phyloP scores from a whole-genome alignment of 2,329 filamentous ascomycete genomes.

The Polytolypa hystricis region DNA sequence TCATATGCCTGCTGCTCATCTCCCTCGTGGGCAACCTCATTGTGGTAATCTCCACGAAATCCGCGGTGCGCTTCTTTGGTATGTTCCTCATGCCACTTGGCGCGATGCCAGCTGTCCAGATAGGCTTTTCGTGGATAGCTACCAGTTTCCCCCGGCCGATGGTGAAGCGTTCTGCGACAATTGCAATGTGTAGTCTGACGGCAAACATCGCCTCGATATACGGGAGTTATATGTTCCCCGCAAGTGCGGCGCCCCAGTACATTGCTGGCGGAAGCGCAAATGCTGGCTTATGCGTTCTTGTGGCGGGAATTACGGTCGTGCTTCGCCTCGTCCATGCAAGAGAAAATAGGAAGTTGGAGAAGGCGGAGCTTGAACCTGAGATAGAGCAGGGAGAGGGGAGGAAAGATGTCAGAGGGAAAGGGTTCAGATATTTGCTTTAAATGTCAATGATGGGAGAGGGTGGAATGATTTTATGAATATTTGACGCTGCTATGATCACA shows the following conservation, averaged over 20 bases:
- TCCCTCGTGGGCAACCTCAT: constrained; percentile 46
- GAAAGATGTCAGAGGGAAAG: neutral
- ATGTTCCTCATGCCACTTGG: constrained; percentile 34
- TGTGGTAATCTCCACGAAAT: constrained; percentile 40
- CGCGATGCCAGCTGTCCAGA: constrained; percentile 34
- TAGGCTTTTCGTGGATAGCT: constrained; percentile 36
- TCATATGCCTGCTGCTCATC: constrained; percentile 42
- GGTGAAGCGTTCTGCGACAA: constrained; percentile 34
- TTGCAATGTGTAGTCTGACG: constrained; percentile 34
- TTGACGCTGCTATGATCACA: no score
- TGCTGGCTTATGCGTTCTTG: constrained; percentile 24
- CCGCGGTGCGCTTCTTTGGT: constrained; percentile 43
- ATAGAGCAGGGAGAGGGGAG: neutral
- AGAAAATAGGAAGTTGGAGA: constrained; percentile 25
- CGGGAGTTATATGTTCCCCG: constrained; percentile 28
- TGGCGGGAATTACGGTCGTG: constrained; percentile 24
- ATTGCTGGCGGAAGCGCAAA: constrained; percentile 27
- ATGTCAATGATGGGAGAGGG: no score
- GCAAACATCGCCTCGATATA: constrained; percentile 33
- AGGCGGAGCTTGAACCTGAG: constrained; percentile 13
- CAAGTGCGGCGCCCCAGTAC: constrained; percentile 26
- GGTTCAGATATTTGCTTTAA: constrained; percentile 4
- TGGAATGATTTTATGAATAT: no score
- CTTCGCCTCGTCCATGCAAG: constrained; percentile 23
- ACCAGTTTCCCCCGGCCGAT: constrained; percentile 32